Conservation (phyloP, 768 basidiomycete species). For the Boletus coccyginus region DNA sequence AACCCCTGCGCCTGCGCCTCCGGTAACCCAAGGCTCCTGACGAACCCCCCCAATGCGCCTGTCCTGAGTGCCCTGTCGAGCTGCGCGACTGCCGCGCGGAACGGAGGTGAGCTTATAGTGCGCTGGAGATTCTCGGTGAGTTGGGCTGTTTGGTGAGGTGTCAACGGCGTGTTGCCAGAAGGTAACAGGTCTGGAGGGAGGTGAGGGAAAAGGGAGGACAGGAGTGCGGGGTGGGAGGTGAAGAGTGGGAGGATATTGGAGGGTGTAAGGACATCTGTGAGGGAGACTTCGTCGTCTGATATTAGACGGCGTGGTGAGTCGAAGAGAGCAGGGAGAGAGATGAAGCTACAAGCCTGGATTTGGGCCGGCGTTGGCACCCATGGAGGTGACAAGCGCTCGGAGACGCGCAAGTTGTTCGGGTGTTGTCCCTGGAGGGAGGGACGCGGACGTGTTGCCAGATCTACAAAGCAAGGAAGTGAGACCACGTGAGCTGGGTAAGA, state of each 20-base stretch:
- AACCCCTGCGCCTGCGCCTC: constrained; percentile 78
- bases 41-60: constrained; percentile 72
- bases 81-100: constrained; percentile 72
- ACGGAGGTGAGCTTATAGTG: constrained; percentile 80
- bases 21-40: constrained; percentile 76
- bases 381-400: constrained; percentile 48
- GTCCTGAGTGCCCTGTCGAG: constrained; percentile 85
- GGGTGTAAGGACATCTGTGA: constrained; percentile 75
- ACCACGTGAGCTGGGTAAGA: neutral
- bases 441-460: constrained; percentile 2
- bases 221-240: constrained; percentile 62
- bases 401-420: constrained; percentile 70
- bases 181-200: constrained; percentile 73
- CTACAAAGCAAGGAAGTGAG: constrained; percentile 1
- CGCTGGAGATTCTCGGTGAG: constrained; percentile 59
- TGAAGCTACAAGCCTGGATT: constrained; percentile 10
- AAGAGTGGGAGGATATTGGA: constrained; percentile 73
- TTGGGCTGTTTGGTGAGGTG: constrained; percentile 22
- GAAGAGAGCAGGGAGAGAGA: neutral
- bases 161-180: constrained; percentile 49
- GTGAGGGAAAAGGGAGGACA: constrained; percentile 72
- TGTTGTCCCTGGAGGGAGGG: constrained; percentile 31
- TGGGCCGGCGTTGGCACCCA: constrained; percentile 34
- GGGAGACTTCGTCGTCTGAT: constrained; percentile 49
- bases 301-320: neutral